Evolutionary conservation across 2,329 filamentous ascomycete species (phyloP).

Genomic region (Fusarium clavum): DNA sequence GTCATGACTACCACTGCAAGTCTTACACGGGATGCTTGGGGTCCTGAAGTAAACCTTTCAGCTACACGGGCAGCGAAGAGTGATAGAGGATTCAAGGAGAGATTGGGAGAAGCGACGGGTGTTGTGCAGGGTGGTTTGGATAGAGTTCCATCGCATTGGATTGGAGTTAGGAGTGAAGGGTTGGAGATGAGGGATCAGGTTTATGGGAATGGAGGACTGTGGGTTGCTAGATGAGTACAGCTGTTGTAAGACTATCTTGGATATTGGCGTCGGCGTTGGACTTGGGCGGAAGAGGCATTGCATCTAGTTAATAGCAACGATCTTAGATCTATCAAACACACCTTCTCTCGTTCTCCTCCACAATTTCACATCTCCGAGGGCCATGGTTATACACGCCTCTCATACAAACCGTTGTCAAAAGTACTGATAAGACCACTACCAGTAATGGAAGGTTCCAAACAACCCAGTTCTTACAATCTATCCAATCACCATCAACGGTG

Average conservation of each 20-base stretch:
- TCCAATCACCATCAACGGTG: background rate
- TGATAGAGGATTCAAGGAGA: conserved; percentile 57
- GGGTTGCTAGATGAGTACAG: conserved; percentile 51
- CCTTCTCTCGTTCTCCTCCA: background rate
- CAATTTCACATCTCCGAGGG: background rate
- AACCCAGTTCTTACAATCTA: background rate
- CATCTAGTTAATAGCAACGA: too few relatives aligned
- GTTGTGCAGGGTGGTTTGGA: conserved; percentile 67
- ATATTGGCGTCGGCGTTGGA: background rate
- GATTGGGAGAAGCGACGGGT: conserved; percentile 61
- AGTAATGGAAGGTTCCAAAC: background rate
- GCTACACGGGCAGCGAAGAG: conserved; percentile 55
- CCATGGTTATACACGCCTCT: background rate
- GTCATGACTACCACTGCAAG: conserved; percentile 59
- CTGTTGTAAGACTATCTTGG: background rate
- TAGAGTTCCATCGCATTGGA: conserved; percentile 67
- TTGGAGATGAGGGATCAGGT: conserved; percentile 61
- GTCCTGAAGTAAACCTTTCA: conserved; percentile 52
- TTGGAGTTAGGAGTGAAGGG: conserved; percentile 66
- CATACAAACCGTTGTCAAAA: background rate
- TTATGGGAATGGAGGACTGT: conserved; percentile 63
- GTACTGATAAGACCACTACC: background rate
- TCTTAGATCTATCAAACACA: too few relatives aligned
- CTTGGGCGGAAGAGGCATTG: too few relatives aligned
- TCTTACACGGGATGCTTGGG: conserved; percentile 60